A percentile compares a stretch with the other conserved stretches of the same genome.
Conservation (phyloP, 2,329 filamentous ascomycete species). For the Gremmenia infestans region DNA sequence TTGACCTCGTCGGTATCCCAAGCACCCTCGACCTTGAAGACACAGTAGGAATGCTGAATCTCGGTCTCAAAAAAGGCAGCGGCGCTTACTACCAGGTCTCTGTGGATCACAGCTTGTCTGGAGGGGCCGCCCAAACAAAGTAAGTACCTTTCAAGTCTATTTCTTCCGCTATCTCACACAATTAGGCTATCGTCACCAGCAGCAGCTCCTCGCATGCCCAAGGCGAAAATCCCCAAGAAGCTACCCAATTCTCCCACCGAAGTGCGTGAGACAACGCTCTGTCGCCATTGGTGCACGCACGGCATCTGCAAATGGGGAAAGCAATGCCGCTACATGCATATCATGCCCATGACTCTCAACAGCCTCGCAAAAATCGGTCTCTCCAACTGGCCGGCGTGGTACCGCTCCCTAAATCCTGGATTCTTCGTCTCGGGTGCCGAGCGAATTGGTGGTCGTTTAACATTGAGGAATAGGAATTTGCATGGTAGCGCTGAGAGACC, state of each 20-base stretch:
- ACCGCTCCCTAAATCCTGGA: constrained; percentile 19
- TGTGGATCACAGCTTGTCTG: background rate
- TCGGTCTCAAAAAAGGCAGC: constrained; percentile 20
- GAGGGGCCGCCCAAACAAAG: background rate
- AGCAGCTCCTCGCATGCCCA: background rate
- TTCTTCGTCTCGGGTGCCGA: constrained; percentile 16
- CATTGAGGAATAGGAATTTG: background rate
- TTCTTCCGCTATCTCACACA: background rate
- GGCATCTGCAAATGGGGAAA: constrained; percentile 43
- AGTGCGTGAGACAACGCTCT: constrained; percentile 20
- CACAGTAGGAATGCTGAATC: constrained; percentile 27
- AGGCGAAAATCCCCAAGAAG: background rate
- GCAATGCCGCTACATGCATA: constrained; percentile 41
- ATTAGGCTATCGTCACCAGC: background rate
- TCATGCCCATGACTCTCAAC: constrained; percentile 40
- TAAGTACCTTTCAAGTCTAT: too few species aligned
- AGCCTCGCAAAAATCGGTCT: constrained; percentile 42
- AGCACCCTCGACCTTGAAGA: constrained; percentile 25
- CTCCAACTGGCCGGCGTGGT: constrained; percentile 41
- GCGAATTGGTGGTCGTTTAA: background rate
- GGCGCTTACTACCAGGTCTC: constrained; percentile 17
- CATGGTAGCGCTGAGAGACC: background rate
- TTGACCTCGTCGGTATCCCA: constrained; percentile 35
- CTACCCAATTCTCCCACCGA: background rate
- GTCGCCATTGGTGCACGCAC: constrained; percentile 45